phyloP scores from a whole-genome alignment of 2,329 filamentous ascomycete genomes.

The Chaetoscypha palmicola region DNA sequence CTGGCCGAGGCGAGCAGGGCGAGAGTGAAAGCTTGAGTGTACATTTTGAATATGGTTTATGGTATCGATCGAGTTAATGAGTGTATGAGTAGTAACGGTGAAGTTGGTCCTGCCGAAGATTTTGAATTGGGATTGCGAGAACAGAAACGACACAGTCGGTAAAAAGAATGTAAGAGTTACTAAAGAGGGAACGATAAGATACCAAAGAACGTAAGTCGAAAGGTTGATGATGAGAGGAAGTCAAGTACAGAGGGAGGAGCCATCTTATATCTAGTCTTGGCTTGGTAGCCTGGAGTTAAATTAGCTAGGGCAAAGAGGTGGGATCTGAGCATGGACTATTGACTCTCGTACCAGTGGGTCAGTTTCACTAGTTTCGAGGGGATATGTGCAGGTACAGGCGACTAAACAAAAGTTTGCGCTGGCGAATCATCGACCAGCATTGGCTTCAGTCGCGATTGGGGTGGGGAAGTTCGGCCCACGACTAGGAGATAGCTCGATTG shows the following conservation, averaged over 20 bases:
- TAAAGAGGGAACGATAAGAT: constrained; percentile 15
- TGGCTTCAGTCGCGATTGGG: not conserved
- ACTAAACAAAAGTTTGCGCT: not conserved
- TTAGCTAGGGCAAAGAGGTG: not conserved
- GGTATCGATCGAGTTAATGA: constrained; percentile 3
- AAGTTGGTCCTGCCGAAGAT: constrained; percentile 18
- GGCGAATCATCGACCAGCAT: not conserved
- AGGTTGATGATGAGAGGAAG: constrained; percentile 21
- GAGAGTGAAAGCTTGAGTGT: constrained; percentile 20
- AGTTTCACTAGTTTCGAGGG: constrained; percentile 19
- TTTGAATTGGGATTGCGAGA: constrained; percentile 16
- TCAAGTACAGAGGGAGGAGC: constrained; percentile 6
- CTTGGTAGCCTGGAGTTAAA: not conserved
- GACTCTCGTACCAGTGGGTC: not conserved
- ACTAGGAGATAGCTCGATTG: not conserved
- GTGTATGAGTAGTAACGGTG: constrained; percentile 6
- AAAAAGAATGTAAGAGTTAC: constrained; percentile 22
- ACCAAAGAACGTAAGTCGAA: constrained; percentile 25
- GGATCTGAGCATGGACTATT: not conserved
- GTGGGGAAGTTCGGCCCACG: not conserved
- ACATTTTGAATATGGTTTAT: constrained; percentile 18
- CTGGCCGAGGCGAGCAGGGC: constrained; percentile 21
- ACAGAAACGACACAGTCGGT: constrained; percentile 24
- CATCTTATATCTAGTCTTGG: constrained; percentile 6
- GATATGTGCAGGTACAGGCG: constrained; percentile 11